Conservation (phyloP, 1,284 basidiomycete species). For the Lignosus rhinocerotis region DNA sequence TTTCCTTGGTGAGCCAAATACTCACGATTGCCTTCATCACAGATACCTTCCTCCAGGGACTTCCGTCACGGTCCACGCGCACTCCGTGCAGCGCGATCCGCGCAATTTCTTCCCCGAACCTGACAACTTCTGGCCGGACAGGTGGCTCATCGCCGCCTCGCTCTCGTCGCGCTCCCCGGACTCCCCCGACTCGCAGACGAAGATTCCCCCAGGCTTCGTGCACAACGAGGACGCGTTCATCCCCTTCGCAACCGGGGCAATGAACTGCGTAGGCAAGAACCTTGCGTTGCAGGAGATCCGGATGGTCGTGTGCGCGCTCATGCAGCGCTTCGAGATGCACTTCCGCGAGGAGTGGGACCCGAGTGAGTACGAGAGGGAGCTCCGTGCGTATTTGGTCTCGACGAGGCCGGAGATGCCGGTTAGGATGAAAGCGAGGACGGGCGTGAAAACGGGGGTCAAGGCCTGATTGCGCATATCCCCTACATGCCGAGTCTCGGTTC, state of each 20-base stretch:
- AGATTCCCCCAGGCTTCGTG: constrained; percentile 6
- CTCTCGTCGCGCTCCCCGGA: too few species aligned
- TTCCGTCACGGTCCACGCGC: constrained; percentile 22
- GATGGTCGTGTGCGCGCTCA: constrained; percentile 9
- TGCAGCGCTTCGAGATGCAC: constrained; percentile 1
- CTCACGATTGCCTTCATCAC: not conserved
- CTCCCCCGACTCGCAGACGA: not conserved
- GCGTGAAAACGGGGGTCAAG: too few species aligned
- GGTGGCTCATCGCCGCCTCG: constrained; percentile 27
- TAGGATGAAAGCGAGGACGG: not conserved
- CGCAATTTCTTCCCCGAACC: constrained; percentile 31
- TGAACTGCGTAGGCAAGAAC: constrained; percentile 33
- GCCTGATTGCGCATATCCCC: too few species aligned
- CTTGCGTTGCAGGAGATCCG: constrained; percentile 27
- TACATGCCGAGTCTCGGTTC: too few species aligned
- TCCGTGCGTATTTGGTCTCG: not conserved
- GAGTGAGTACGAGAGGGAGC: not conserved
- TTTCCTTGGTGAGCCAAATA: too few species aligned
- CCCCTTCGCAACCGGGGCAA: constrained; percentile 31
- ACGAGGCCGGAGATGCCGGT: not conserved
- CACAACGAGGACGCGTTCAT: constrained; percentile 28
- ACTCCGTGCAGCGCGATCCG: constrained; percentile 30
- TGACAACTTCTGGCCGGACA: constrained; percentile 30
- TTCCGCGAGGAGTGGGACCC: not conserved
- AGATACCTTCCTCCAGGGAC: constrained; percentile 25